Percentiles rank a stretch among this genome's conserved stretches.
These are phyloP conservation scores for Didymella pomorum DNA, from an alignment of 2,329 filamentous ascomycete genomes.

Conservation along the genomic window DNA sequence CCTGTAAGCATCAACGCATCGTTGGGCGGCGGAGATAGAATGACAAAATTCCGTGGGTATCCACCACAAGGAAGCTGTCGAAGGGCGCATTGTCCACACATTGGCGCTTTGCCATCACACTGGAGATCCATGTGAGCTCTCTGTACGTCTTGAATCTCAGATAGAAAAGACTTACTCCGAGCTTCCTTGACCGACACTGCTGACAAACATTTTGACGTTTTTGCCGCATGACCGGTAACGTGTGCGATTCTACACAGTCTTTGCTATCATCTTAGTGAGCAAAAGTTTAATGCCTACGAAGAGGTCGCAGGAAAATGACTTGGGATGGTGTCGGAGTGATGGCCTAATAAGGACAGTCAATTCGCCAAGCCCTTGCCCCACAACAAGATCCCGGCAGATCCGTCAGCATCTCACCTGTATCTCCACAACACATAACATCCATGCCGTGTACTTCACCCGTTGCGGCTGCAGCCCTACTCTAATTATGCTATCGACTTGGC, in stretches of 20 bases:
- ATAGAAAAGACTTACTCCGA: neutral
- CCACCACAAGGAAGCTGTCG: neutral
- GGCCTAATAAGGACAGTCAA: neutral
- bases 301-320: neutral
- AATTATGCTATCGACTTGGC: neutral
- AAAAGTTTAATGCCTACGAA: neutral
- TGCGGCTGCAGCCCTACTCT: neutral
- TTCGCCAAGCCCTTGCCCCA: neutral
- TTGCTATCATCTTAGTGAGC: neutral
- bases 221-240: neutral
- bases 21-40: neutral
- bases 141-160: neutral
- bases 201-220: neutral
- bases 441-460: neutral
- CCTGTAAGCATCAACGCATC: neutral
- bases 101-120: neutral
- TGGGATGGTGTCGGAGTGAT: neutral
- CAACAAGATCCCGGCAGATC: neutral
- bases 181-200: neutral
- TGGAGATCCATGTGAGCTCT: neutral
- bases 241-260: neutral
- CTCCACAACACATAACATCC: neutral
- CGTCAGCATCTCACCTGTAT: neutral
- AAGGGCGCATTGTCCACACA: neutral
- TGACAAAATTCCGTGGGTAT: neutral